phyloP scores from a whole-genome alignment of 805 yeast genomes.

The Candida sithepensis region DNA sequence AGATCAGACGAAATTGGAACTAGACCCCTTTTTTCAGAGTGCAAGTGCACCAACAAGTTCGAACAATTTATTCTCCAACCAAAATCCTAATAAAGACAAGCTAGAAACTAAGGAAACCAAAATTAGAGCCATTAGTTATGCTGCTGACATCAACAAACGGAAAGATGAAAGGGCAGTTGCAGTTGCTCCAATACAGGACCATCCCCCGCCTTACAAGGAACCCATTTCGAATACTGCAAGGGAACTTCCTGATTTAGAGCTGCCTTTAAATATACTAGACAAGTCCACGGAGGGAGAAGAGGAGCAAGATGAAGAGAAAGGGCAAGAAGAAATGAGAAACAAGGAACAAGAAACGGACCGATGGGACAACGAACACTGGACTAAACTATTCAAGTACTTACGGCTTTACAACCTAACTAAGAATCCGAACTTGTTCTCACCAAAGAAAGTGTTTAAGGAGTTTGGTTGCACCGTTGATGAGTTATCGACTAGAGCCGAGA shows the following conservation, averaged over 20 bases:
- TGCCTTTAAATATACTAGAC: no score
- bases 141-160: no score
- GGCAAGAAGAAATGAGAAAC: no score
- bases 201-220: no score
- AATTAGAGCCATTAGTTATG: no score
- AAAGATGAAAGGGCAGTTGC: no score
- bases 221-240: no score
- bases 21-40: background rate
- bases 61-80: background rate
- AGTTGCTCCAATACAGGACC: no score
- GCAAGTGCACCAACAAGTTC: background rate
- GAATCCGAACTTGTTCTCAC: slow-evolving; percentile 11
- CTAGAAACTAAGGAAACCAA: no score
- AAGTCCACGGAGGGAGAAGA: background rate
- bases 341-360: background rate
- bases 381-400: slow-evolving; percentile 17
- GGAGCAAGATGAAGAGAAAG: background rate
- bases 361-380: slow-evolving; percentile 27
- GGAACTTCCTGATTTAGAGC: no score
- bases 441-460: slow-evolving; percentile 10
- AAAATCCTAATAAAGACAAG: background rate
- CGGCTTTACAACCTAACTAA: slow-evolving; percentile 17
- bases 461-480: slow-evolving; percentile 25
- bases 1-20: no score
- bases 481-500: slow-evolving; percentile 17